Base-by-base conservation (phyloP, 2,329 filamentous ascomycete species). In the Acephala macrosclerotiorum region DNA sequence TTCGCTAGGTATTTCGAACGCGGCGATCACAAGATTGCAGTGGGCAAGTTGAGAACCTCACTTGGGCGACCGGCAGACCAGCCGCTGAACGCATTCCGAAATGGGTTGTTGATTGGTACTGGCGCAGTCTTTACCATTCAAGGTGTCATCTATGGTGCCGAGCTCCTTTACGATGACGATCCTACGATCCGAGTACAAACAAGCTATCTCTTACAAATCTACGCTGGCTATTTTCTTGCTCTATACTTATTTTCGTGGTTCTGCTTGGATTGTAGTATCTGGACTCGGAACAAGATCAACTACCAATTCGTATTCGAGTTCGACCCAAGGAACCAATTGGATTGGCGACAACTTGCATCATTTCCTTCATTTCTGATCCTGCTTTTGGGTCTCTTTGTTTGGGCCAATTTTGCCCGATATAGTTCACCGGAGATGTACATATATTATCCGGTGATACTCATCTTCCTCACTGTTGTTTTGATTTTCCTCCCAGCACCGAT, bases 271-370 rank as follows among this genome's bases (percentile, higher is more conserved):
- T 97, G 94, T 77, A 89, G 89, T 63, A 80, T 97, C 18, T 99
- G 95, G 93, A 88, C 89, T 6, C 82, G 82, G 60, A 89, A 90
- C 76, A 96, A 95, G 79, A 92, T 99, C 79, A 99, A 99, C 77
- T 98, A 98, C 77, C 87, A 91, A 61, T 97, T 97, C 78, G 93
- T 98, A 72, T 99, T 99, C 75, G 96, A 99, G 79, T 96, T 97
- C 75, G 94, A 98, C 81, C 89, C 90, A 61, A 86, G 95, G 65
- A 89, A 96, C 77, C 88, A 90, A 69, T 81, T 98, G 33, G 93
- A 98, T 78, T 99, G 95, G 94, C 89, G 92, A 71, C 89, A 97
- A 77, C 83, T 97, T 35, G 84, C 91, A 7, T 92, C 96, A 83
- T 90, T 98, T 68, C 94, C 96, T 2, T 92, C 92, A 71, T 89